A percentile compares a stretch with the other conserved stretches of the same genome.
phyloP scores from a whole-genome alignment of 2,329 filamentous ascomycete species.

The Gnomoniopsis sp. region DNA sequence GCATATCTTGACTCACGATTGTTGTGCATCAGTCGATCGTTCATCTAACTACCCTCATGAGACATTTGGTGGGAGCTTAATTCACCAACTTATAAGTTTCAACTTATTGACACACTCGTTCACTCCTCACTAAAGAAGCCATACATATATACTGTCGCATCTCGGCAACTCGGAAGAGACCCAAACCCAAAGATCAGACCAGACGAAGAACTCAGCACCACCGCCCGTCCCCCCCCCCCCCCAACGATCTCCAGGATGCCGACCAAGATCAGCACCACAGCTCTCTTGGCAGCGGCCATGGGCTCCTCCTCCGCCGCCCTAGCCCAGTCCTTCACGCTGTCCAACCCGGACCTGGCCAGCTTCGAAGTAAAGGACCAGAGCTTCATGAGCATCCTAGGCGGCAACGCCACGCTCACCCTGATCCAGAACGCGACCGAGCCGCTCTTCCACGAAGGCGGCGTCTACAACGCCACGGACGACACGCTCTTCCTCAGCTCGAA shows the following conservation, averaged over 20 bases:
- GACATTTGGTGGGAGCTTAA: too few species aligned
- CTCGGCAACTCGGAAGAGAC: too few species aligned
- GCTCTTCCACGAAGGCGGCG: conserved; percentile 16
- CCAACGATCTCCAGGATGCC: conserved; percentile 3
- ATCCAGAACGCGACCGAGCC: conserved; percentile 15
- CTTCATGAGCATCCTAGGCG: conserved; percentile 11
- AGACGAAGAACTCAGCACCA: too few species aligned
- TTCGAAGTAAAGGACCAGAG: conserved; percentile 8
- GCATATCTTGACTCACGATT: too few species aligned
- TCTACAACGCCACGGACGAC: conserved; percentile 10
- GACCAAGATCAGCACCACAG: background rate
- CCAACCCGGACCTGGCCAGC: conserved; percentile 15
- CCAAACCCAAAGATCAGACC: too few species aligned
- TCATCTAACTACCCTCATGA: too few species aligned
- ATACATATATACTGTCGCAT: too few species aligned
- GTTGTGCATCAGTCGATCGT: too few species aligned
- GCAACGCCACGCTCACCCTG: conserved; percentile 15
- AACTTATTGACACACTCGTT: too few species aligned
- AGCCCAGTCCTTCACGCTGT: background rate
- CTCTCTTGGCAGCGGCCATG: background rate
- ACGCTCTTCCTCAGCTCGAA: conserved; percentile 16
- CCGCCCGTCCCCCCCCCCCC: too few species aligned
- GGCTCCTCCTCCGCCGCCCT: background rate
- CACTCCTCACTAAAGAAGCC: too few species aligned
- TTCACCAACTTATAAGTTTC: too few species aligned